Conservation (phyloP, 1,139 yeast genomes). For the Suhomyces choctaworum region DNA sequence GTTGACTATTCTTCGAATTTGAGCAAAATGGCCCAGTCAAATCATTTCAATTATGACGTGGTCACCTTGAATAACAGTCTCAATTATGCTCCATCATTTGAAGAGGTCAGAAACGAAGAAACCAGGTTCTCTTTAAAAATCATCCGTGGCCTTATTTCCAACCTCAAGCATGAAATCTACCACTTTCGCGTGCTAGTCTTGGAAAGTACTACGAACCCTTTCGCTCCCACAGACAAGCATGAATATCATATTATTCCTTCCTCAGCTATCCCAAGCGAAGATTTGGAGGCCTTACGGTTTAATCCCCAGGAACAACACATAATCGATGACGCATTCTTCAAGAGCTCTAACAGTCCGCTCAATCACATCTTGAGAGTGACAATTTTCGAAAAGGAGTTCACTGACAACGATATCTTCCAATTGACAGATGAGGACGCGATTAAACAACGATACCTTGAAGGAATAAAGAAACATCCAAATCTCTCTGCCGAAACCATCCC, state of each 20-base stretch:
- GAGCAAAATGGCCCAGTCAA: conserved; percentile 19
- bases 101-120: conserved; percentile 22
- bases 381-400: conserved; percentile 35
- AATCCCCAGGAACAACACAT: conserved; percentile 10
- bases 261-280: conserved; percentile 28
- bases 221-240: conserved; percentile 28
- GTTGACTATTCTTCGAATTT: conserved; percentile 37
- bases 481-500: conserved; percentile 44
- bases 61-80: conserved; percentile 37
- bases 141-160: conserved; percentile 37
- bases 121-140: conserved; percentile 26
- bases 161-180: conserved; percentile 19
- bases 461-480: conserved; percentile 29
- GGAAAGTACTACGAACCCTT: conserved; percentile 28
- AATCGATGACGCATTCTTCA: conserved; percentile 40
- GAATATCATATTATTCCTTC: conserved; percentile 39
- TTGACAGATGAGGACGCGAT: conserved; percentile 30
- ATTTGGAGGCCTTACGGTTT: conserved; percentile 20
- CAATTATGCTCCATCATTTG: conserved; percentile 32
- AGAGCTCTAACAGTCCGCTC: conserved; percentile 26
- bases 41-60: conserved; percentile 20
- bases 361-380: conserved; percentile 37
- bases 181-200: conserved; percentile 38
- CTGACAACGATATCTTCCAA: conserved; percentile 26
- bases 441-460: conserved; percentile 29